Evolutionary conservation across 768 basidiomycete species (phyloP), one percentile per base, ranked within the genome.

Genomic region (Amanita inopinata): DNA sequence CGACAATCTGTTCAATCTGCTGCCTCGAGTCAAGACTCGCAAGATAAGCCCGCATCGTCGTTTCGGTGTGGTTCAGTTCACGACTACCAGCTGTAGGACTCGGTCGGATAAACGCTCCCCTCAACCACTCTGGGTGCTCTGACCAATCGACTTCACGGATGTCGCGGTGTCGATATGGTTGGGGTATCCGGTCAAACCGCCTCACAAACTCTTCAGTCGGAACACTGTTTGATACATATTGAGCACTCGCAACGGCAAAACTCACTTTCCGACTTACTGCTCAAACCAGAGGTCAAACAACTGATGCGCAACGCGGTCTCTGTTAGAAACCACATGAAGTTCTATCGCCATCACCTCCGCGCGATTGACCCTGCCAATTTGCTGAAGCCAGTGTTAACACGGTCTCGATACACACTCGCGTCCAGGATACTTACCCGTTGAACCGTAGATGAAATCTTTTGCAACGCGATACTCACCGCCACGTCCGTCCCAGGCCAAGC

Each of bases 221-320:
- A 8, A 74, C 66, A 40, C 74, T 76, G 31, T 5, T 8, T 15
- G 20, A n/a, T n/a, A n/a, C n/a, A n/a, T n/a, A n/a, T n/a, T n/a
- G n/a, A n/a, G n/a, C n/a, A n/a, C n/a, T n/a, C n/a, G n/a, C n/a
- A n/a, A n/a, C n/a, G n/a, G n/a, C n/a, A n/a, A n/a, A n/a, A n/a
- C n/a, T n/a, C n/a, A 22, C 11, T 6, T 14, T 18, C 4, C 23
- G 5, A 62, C 79, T 56, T 55, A 80, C 80, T 78, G 74, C 25
- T 80, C 75, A 51, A 78, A 76, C 60, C 78, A 77, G 24, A 81
- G 53, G 52, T 83, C 80, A 48, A 83, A 82, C 0, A 77, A 53
- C 56, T 80, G 77, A 51, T 80, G 78, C 0, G 78, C 75, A 2
- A 79, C 61, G 7, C 76, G 70, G 54, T 82, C 80, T 9, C 79